Evolutionary conservation across 1,284 basidiomycete species (phyloP).

Genomic region (Cutaneotrichosporon arboriforme): DNA sequence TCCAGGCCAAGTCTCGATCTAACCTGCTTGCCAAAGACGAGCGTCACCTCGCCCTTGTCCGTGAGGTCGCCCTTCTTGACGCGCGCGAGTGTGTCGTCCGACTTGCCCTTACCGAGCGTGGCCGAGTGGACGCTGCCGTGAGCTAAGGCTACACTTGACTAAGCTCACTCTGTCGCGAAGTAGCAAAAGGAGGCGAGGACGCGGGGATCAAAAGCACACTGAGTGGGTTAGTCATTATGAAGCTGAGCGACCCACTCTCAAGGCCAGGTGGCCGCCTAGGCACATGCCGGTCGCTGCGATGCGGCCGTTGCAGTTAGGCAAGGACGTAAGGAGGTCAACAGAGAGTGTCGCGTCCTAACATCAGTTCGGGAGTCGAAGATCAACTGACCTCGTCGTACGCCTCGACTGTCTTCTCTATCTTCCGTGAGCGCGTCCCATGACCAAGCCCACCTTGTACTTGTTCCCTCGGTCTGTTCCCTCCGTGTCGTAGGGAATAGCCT

Average conservation of each 20-base stretch:
- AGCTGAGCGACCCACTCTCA: constrained; percentile 46
- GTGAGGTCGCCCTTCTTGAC: constrained; percentile 68
- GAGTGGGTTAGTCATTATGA: constrained; percentile 9
- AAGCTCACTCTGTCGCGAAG: constrained; percentile 71
- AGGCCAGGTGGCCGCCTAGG: constrained; percentile 47
- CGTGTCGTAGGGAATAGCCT: constrained; percentile 75
- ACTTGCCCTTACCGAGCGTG: constrained; percentile 74
- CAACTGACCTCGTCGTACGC: constrained; percentile 71
- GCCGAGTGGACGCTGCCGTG: constrained; percentile 62
- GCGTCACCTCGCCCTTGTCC: constrained; percentile 73
- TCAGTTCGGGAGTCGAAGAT: not conserved
- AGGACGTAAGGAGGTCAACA: constrained; percentile 65
- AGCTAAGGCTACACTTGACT: not conserved
- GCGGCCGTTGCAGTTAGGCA: constrained; percentile 78
- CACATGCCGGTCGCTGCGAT: constrained; percentile 60
- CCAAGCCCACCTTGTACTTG: constrained; percentile 63
- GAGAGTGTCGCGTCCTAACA: constrained; percentile 67
- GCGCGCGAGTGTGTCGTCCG: constrained; percentile 66
- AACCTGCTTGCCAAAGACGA: constrained; percentile 91
- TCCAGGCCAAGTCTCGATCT: constrained; percentile 20
- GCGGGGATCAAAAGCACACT: constrained; percentile 79
- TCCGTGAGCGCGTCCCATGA: not conserved
- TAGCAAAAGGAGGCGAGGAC: constrained; percentile 82
- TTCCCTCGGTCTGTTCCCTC: constrained; percentile 89
- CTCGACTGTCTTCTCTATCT: constrained; percentile 77